phyloP scores from a whole-genome alignment of 179 eudicot species.

The Patellifolia procumbens region DNA sequence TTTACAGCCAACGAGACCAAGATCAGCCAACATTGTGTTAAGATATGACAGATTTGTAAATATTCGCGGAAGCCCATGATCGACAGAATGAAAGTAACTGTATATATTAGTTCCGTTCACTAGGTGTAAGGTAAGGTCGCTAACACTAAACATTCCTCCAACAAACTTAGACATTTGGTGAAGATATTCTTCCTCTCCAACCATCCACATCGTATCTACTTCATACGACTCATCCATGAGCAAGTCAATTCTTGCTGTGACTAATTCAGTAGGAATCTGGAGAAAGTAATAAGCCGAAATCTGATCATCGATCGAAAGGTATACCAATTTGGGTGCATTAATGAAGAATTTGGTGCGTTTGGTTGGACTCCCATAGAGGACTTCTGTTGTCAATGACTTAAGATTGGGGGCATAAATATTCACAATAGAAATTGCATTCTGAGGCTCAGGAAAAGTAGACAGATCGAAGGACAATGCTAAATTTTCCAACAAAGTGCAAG shows the following conservation, averaged over 20 bases:
- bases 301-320: background rate
- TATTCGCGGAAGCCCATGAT: too few species aligned
- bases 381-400: background rate
- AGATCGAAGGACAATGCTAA: background rate
- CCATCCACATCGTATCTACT: background rate
- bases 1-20: too few species aligned
- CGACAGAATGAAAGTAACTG: too few species aligned
- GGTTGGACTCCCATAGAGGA: background rate
- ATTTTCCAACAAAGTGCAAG: background rate
- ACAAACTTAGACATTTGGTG: background rate
- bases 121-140: background rate
- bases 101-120: too few species aligned
- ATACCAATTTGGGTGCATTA: conserved; percentile 1
- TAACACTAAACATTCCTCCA: conserved; percentile 1
- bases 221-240: background rate
- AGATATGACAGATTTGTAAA: too few species aligned
- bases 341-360: background rate
- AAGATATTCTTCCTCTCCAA: background rate
- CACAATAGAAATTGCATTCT: background rate
- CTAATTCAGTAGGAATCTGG: background rate
- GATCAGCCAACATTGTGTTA: too few species aligned
- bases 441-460: accelerated
- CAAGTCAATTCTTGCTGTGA: background rate
- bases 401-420: background rate
- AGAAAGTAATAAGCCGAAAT: background rate